These are phyloP conservation scores for Lactifluus pinguis DNA, from an alignment of 768 basidiomycete species.

Conservation along the genomic window DNA sequence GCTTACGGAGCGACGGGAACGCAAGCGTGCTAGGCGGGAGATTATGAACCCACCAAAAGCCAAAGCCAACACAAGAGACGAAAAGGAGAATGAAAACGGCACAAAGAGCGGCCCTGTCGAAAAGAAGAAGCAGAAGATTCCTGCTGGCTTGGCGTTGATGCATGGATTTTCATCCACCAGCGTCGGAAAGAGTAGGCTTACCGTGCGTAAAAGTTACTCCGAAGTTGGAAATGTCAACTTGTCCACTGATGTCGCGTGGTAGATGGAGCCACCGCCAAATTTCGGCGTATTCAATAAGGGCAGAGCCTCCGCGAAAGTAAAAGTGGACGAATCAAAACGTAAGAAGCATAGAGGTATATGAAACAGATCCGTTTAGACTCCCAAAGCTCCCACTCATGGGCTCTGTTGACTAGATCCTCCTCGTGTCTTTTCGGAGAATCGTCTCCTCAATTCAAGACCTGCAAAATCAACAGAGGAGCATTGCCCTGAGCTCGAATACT, in stretches of 20 bases:
- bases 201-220: constrained; percentile 32
- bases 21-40: constrained; percentile 36
- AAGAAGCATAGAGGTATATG: constrained; percentile 24
- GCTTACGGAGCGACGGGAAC: constrained; percentile 53
- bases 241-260: background rate
- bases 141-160: constrained; percentile 53
- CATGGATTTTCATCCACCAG: constrained; percentile 58
- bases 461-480: background rate
- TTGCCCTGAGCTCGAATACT: background rate
- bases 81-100: constrained; percentile 19
- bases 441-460: constrained; percentile 19
- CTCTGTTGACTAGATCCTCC: constrained; percentile 6
- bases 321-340: constrained; percentile 20
- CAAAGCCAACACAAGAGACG: background rate
- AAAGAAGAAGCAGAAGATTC: constrained; percentile 28
- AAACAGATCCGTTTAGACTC: background rate
- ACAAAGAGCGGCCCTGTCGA: constrained; percentile 18
- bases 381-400: background rate
- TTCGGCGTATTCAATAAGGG: constrained; percentile 59
- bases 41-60: constrained; percentile 13
- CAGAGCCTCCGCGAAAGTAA: constrained; percentile 44
- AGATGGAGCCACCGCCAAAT: constrained; percentile 38
- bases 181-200: constrained; percentile 52
- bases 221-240: background rate
- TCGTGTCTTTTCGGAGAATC: constrained; percentile 22